These are phyloP conservation scores for Corinectria fuckeliana DNA, from an alignment of 2,329 filamentous ascomycete genomes.

Conservation along the genomic window DNA sequence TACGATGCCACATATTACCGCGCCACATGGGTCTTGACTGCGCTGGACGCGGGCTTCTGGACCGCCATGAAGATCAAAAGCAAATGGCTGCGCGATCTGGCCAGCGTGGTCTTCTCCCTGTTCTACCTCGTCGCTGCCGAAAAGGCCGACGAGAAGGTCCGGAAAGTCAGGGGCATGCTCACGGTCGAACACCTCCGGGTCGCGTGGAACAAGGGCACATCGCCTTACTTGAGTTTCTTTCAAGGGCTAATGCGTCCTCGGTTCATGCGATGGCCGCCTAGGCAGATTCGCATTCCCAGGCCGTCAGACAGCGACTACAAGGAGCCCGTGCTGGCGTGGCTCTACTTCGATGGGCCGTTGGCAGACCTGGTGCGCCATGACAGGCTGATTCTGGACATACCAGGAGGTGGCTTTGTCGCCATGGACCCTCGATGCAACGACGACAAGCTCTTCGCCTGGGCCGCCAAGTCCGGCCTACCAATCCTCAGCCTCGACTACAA, in stretches of 20 bases:
- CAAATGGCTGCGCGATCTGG: conserved; percentile 82
- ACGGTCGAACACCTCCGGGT: conserved; percentile 92
- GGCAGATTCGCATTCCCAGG: conserved; percentile 82
- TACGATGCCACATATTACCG: conserved; percentile 93
- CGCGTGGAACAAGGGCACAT: conserved; percentile 94
- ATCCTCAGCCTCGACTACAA: conserved; percentile 88
- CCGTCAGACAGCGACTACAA: conserved; percentile 81
- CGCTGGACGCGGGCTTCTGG: conserved; percentile 96
- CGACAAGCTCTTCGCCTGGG: conserved; percentile 93
- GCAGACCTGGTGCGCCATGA: conserved; percentile 77
- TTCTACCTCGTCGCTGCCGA: conserved; percentile 96
- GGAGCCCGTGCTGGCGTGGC: conserved; percentile 83
- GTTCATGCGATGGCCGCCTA: conserved; percentile 80
- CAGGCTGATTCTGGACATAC: conserved; percentile 85
- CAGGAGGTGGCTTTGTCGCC: conserved; percentile 93
- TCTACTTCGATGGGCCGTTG: conserved; percentile 92
- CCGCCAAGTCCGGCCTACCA: conserved; percentile 85
- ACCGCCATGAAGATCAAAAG: conserved; percentile 89
- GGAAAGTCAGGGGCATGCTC: conserved; percentile 83
- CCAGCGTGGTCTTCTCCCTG: conserved; percentile 81
- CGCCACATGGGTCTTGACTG: conserved; percentile 95
- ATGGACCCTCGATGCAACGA: conserved; percentile 96
- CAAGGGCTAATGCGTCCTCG: conserved; percentile 77
- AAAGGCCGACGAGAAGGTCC: conserved; percentile 94
- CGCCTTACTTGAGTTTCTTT: conserved; percentile 80